Evolutionary conservation across 1,139 yeast genomes (phyloP), one percentile per base, ranked within the genome.

Genomic region (Hemisphaericaspora xylofermentans): DNA sequence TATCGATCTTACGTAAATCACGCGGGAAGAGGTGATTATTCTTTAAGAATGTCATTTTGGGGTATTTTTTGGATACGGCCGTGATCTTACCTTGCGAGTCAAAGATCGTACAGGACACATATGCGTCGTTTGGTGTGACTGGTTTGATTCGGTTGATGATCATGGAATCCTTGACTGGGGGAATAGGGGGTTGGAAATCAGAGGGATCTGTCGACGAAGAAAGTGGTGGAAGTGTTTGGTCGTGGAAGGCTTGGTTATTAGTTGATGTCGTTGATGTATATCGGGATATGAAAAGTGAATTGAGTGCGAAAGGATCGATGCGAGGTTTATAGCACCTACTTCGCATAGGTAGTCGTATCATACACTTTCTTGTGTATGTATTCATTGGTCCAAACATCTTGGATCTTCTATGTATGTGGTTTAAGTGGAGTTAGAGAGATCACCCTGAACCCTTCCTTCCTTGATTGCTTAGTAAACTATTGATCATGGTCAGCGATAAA

Each of bases 1-100:
- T 84, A 63, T 93, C 98, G 42, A 94, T 84, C 54, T 88, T 88
- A 4, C 96, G 67, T 40, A 88, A 66, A 59, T 88, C 96, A 50
- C 96, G 73, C 0, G 96, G 95, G 37, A 83, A 75, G 31, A 88
- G 64, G 26, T 86, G 86, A 55, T 88, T 88, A 46, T 85, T 82
- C 44, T 80, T 74, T 13, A 94, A 68, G 43, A 94, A 78, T 46
- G 81, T 79, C 67, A 85, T 79, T 57, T 88, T 84, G 43, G 88
- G 89, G 53, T 80, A 84, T 53, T 83, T 87, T 39, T 88, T 81
- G 0, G 94, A 81, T 2, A 87, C 88, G 5, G 84, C 85, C 1
- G 78, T 70, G 35, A 87, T 85, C 43, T 79, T 75, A 1, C 98
- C 98, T 13, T 74, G 65, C 7, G 63, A 54, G 57, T 91, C 94